These are phyloP conservation scores for Thielaviopsis ethacetica DNA, from an alignment of 2,329 filamentous ascomycete species.

Conservation along the genomic window DNA sequence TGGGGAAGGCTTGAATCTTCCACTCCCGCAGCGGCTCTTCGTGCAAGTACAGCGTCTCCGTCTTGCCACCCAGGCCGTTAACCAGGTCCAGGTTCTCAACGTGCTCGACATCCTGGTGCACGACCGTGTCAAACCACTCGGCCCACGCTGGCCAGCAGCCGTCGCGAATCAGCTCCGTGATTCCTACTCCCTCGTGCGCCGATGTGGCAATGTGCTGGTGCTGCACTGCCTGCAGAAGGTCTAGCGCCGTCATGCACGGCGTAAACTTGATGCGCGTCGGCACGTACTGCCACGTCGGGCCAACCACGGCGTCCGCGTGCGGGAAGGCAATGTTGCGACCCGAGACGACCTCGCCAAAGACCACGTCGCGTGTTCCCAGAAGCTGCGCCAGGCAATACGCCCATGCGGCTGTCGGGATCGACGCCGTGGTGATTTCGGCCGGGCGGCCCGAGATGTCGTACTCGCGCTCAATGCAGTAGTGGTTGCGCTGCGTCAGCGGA, in stretches of 20 bases:
- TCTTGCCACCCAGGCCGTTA: conserved; percentile 22
- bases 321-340: conserved; percentile 42
- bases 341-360: conserved; percentile 50
- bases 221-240: conserved; percentile 37
- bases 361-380: conserved; percentile 35
- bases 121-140: conserved; percentile 37
- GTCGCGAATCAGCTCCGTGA: conserved; percentile 36
- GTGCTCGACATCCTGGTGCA: conserved; percentile 44
- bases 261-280: conserved; percentile 44
- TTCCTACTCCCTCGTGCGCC: conserved; percentile 36
- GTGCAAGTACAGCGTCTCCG: conserved; percentile 44
- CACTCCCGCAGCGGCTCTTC: conserved; percentile 38
- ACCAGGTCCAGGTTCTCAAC: conserved; percentile 35
- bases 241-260: conserved; percentile 29
- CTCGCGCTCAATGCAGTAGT: conserved; percentile 26
- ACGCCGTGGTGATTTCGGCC: conserved; percentile 44
- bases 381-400: conserved; percentile 43
- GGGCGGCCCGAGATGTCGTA: conserved; percentile 30
- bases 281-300: conserved; percentile 52
- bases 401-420: conserved; percentile 52
- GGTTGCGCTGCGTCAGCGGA: conserved; percentile 21
- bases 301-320: conserved; percentile 37
- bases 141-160: conserved; percentile 25
- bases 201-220: conserved; percentile 40
- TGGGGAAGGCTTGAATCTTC: conserved; percentile 45